Percentiles rank a stretch among this genome's conserved stretches.
Conservation (phyloP, 805 yeast species). For the Saturnispora serradocipensis region DNA sequence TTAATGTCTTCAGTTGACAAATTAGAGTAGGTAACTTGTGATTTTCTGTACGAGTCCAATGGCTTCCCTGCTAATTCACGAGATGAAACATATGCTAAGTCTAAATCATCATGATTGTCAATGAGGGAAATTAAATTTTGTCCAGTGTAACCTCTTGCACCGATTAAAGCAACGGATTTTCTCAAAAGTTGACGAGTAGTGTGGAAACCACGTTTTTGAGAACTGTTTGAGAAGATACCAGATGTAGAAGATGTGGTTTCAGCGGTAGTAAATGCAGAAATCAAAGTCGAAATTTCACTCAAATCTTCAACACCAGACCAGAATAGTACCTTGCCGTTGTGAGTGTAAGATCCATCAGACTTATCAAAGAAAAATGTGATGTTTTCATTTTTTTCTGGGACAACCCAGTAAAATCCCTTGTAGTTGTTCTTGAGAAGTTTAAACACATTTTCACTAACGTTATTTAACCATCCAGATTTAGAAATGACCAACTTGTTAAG, state of each 20-base stretch:
- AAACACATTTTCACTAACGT: conserved; percentile 92
- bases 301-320: conserved; percentile 85
- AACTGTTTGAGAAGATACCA: conserved; percentile 37
- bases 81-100: conserved; percentile 87
- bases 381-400: conserved; percentile 83
- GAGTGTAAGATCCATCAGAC: conserved; percentile 89
- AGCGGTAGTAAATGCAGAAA: conserved; percentile 38
- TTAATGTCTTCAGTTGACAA: conserved; percentile 81
- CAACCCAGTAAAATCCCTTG: conserved; percentile 73
- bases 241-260: conserved; percentile 28
- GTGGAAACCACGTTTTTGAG: conserved; percentile 23
- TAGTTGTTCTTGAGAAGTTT: conserved; percentile 69
- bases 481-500: conserved; percentile 82
- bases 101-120: conserved; percentile 80
- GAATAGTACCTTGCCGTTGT: conserved; percentile 81
- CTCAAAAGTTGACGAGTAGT: conserved; percentile 13
- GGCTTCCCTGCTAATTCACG: conserved; percentile 87
- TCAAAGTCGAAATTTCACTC: conserved; percentile 50
- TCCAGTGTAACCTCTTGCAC: conserved; percentile 98
- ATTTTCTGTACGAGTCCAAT: conserved; percentile 79
- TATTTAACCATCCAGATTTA: conserved; percentile 93
- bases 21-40: conserved; percentile 72
- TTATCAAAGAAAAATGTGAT: conserved; percentile 85
- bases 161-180: conserved; percentile 77
- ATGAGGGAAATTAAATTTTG: conserved; percentile 83